phyloP scores from a whole-genome alignment of 2,329 filamentous ascomycete species.

The Botrytis sinoallii region DNA sequence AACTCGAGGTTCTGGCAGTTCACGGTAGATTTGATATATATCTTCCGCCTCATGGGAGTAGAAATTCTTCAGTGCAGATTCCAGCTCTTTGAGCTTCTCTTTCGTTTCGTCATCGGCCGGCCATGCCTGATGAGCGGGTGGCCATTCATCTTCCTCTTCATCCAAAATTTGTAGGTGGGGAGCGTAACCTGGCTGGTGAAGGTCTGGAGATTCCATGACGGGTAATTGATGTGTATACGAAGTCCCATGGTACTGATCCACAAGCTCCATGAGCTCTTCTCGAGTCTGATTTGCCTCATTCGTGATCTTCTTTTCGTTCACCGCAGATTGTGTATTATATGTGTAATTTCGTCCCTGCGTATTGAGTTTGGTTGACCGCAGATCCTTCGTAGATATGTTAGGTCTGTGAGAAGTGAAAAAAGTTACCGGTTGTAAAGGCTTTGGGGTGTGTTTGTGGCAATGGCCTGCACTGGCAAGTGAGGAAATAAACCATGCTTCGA shows the following conservation, averaged over 20 bases:
- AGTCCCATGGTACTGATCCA: constrained; percentile 49
- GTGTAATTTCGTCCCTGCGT: constrained; percentile 26
- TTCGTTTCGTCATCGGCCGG: constrained; percentile 32
- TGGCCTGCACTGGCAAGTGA: constrained; percentile 34
- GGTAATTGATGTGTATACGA: constrained; percentile 53
- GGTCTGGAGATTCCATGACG: constrained; percentile 49
- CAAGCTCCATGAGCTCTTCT: constrained; percentile 51
- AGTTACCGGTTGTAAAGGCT: constrained; percentile 17
- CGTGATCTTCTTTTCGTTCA: constrained; percentile 4
- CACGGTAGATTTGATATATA: constrained; percentile 39
- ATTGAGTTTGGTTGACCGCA: constrained; percentile 10
- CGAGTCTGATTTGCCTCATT: constrained; percentile 33
- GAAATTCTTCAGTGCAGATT: constrained; percentile 25
- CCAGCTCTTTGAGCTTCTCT: constrained; percentile 30
- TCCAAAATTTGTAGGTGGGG: constrained; percentile 51
- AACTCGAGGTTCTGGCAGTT: constrained; percentile 37
- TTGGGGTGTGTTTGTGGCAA: constrained; percentile 32
- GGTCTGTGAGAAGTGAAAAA: constrained; percentile 30
- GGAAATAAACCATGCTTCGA: constrained; percentile 39
- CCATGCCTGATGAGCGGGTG: constrained; percentile 34
- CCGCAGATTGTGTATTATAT: constrained; percentile 4
- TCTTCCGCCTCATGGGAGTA: constrained; percentile 29
- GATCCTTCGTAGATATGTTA: constrained; percentile 16
- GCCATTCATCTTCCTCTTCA: constrained; percentile 45
- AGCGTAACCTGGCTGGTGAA: constrained; percentile 51